phyloP scores from a whole-genome alignment of 345 rosid species.

The Mallotus nudiflorus region DNA sequence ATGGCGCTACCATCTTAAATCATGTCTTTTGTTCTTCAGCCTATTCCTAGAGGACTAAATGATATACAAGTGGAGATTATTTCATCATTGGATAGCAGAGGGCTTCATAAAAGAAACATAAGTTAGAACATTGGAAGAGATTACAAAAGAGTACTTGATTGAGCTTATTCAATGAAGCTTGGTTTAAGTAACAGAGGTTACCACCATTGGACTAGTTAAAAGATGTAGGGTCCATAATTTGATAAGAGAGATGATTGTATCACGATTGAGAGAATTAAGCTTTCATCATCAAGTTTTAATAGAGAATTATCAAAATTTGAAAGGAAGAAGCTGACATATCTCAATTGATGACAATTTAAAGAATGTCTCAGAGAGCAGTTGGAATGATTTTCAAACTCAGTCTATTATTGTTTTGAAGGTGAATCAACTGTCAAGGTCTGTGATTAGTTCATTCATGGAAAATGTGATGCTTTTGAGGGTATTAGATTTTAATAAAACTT shows the following conservation, averaged over 20 bases:
- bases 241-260: not conserved
- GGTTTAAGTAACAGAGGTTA: slow-evolving; percentile 1
- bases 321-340: not conserved
- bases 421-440: not conserved
- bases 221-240: slow-evolving; percentile 16
- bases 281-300: slow-evolving; percentile 7
- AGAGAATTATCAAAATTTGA: not conserved
- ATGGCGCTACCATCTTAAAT: too few species aligned
- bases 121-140: not conserved
- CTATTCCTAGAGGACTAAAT: slow-evolving; percentile 3
- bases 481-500: not conserved
- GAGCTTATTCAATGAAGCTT: slow-evolving; percentile 4
- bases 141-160: slow-evolving; percentile 10
- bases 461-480: not conserved
- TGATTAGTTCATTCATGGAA: not conserved
- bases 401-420: not conserved
- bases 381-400: not conserved
- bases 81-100: slow-evolving; percentile 14
- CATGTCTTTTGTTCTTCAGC: not conserved
- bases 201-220: not conserved
- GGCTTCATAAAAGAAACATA: slow-evolving; percentile 7
- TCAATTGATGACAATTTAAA: not conserved
- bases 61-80: not conserved
- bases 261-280: not conserved
- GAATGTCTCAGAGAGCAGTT: not conserved